Evolutionary conservation across 345 rosid genomes (phyloP).

Genomic region (Ceriops tagal): DNA sequence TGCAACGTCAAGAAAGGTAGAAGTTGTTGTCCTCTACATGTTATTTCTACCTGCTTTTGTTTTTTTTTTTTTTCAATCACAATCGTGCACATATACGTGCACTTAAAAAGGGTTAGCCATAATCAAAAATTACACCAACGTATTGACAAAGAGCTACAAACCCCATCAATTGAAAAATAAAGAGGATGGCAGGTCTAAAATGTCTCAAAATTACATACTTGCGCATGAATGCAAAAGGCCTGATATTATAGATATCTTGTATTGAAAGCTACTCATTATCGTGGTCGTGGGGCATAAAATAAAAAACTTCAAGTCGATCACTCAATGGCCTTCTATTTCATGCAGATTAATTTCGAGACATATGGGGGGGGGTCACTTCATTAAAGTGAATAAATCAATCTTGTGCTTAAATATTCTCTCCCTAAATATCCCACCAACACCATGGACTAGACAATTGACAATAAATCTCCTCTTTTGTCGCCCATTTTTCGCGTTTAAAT

Average conservation of each 20-base stretch:
- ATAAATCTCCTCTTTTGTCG: too few species aligned
- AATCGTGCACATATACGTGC: neutral
- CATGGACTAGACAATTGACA: too few species aligned
- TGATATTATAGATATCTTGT: neutral
- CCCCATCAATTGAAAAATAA: too few species aligned
- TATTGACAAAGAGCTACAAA: too few species aligned
- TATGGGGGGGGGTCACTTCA: neutral
- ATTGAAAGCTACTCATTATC: conserved; percentile 2
- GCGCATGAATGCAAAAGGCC: conserved; percentile 5
- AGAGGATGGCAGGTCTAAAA: too few species aligned
- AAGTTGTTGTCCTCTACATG: conserved; percentile 85
- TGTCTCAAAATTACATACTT: too few species aligned
- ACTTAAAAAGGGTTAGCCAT: neutral
- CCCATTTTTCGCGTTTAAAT: too few species aligned
- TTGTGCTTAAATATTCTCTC: neutral
- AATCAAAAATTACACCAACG: neutral
- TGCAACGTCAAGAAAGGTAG: conserved; percentile 74
- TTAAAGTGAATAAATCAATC: neutral
- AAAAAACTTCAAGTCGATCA: neutral
- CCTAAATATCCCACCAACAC: too few species aligned
- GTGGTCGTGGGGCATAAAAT: neutral
- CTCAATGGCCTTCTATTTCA: neutral
- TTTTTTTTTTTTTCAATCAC: neutral
- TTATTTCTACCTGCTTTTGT: conserved; percentile 74
- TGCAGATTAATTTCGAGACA: neutral